Evolutionary conservation across 345 rosid species (phyloP).

Genomic region (Citrus trifoliata): DNA sequence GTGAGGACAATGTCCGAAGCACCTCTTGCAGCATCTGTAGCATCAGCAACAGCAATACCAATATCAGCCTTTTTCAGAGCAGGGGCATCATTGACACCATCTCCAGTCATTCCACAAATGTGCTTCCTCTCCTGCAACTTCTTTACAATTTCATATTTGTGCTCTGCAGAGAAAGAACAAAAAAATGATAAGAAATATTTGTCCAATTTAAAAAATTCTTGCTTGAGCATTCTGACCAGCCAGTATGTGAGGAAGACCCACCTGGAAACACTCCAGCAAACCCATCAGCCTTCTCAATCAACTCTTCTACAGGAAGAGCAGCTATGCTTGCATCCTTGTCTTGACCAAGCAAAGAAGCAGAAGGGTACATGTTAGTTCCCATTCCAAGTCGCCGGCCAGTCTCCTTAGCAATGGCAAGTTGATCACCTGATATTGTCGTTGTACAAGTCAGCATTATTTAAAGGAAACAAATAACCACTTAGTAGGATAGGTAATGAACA

Average conservation of each 20-base stretch:
- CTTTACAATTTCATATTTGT: slow-evolving; percentile 93
- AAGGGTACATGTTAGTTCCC: slow-evolving; percentile 97
- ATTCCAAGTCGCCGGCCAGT: slow-evolving; percentile 94
- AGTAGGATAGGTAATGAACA: background rate
- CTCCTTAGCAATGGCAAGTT: slow-evolving; percentile 89
- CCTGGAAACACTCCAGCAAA: slow-evolving; percentile 98
- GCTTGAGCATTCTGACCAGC: background rate
- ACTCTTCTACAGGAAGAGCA: slow-evolving; percentile 71
- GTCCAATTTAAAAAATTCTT: background rate
- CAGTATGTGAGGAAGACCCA: slow-evolving; percentile 12
- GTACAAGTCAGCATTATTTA: background rate
- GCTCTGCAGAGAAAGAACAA: slow-evolving; percentile 43
- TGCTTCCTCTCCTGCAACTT: slow-evolving; percentile 84
- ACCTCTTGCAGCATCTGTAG: slow-evolving; percentile 86
- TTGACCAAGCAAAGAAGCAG: slow-evolving; percentile 76
- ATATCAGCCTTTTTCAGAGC: slow-evolving; percentile 95
- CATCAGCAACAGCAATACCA: slow-evolving; percentile 93
- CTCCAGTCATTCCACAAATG: slow-evolving; percentile 94
- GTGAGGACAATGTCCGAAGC: slow-evolving; percentile 79
- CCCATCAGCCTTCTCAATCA: slow-evolving; percentile 92
- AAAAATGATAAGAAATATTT: background rate
- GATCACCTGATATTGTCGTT: slow-evolving; percentile 41
- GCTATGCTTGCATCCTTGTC: slow-evolving; percentile 62
- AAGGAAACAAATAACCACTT: background rate
- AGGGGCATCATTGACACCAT: slow-evolving; percentile 96